A percentile compares a stretch with the other conserved stretches of the same genome.
phyloP scores from a whole-genome alignment of 2,329 filamentous ascomycete genomes.

The Diaporthe vexans region DNA sequence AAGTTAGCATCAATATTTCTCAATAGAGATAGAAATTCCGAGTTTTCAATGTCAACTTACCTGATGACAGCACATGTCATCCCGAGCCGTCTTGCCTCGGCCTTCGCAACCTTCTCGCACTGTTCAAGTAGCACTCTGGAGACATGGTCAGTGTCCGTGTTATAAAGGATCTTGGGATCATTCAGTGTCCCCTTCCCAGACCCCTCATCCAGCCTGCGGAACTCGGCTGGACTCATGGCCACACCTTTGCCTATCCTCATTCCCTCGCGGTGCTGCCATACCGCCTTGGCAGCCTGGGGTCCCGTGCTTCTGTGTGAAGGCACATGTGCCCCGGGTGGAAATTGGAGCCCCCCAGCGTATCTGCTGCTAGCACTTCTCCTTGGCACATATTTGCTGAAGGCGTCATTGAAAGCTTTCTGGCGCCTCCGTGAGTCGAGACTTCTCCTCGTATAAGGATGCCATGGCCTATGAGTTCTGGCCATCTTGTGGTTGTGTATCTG shows the following conservation, averaged over 20 bases:
- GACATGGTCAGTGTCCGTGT: background rate
- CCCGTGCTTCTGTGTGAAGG: background rate
- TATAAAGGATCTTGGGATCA: background rate
- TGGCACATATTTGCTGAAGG: background rate
- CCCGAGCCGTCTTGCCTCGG: background rate
- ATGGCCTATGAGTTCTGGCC: background rate
- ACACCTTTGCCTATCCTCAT: background rate
- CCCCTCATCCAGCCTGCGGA: rapidly evolving
- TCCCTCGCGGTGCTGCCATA: background rate
- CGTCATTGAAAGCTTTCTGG: background rate
- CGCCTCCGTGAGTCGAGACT: background rate
- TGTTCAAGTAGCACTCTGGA: background rate
- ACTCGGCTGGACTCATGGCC: background rate
- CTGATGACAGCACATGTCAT: background rate
- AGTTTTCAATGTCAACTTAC: background rate
- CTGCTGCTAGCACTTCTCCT: background rate
- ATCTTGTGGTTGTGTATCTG: background rate
- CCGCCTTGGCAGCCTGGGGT: background rate
- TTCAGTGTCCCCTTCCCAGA: background rate
- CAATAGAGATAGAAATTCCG: no score
- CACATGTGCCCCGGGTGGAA: rapidly evolving
- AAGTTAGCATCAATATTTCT: no score
- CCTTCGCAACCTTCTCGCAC: background rate
- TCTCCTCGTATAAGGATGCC: background rate
- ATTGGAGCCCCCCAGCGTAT: background rate